Base-by-base conservation (phyloP, 768 basidiomycete genomes). In the Rhodotorula graminis region DNA sequence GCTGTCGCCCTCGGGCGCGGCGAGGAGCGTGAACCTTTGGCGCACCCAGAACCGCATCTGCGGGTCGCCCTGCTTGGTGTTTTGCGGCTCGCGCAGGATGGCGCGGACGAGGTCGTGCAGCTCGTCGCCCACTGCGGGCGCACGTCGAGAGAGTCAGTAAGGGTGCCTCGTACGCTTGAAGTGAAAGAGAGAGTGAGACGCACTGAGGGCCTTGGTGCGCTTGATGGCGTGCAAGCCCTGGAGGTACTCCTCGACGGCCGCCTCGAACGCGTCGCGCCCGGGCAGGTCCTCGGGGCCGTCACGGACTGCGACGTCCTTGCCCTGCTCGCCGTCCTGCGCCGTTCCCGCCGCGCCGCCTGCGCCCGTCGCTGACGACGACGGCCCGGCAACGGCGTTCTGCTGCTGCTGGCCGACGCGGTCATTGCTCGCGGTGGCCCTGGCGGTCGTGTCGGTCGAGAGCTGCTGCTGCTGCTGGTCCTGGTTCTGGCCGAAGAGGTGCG, bases 1-100 rank as follows among this genome's bases (percentile, higher is more conserved):
- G 23, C 89, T 15, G 42, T 65, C 44, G 40, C 55, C 64, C 4
- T 56, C 64, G 27, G 64, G 27, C 18, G 16, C 14, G 8, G n/a
- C 18, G n/a, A 46, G 37, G 53, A 65, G 40, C 8, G 21, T n/a
- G 29, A 65, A 56, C 18, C 64, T 53, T 42, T 55, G 53, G 27
- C 44, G 37, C n/a, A 33, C 53, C 64, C 64, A 65, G 37, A 65
- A 65, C 40, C 64, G 64, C 25, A 56, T 29, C 49, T 65, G 64
- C 12, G 64, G 25, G 23, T 42, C 44, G 64, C 64, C 64, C 19
- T 27, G 25, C n/a, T 55, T 37, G n/a, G 64, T 65, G 55, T 65
- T 27, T 4, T 29, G 27, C 27, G 64, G 64, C 21, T 55, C 16
- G 40, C 29, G 52, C 10, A 65, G 64, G 53, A 65, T 56, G 7